phyloP scores from a whole-genome alignment of 805 yeast genomes.

The Hanseniaspora singularis region DNA sequence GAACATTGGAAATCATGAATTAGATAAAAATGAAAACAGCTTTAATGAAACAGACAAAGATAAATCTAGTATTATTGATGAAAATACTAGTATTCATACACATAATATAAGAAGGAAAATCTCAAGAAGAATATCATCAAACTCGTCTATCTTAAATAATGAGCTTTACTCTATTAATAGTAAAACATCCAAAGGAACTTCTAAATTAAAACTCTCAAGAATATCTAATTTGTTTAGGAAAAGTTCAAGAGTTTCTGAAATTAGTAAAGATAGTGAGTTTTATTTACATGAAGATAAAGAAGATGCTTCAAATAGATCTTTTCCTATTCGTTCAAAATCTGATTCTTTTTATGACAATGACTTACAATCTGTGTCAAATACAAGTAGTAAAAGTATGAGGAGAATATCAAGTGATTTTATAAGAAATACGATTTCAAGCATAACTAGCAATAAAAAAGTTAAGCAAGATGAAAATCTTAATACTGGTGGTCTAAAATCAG shows the following conservation, averaged over 20 bases:
- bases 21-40: background rate
- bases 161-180: slow-evolving; percentile 6
- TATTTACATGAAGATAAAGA: too few species aligned
- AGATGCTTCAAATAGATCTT: background rate
- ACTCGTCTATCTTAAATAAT: background rate
- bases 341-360: slow-evolving; percentile 3
- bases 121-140: slow-evolving; percentile 1
- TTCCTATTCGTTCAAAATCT: slow-evolving; percentile 3
- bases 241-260: background rate
- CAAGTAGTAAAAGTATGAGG: background rate
- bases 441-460: background rate
- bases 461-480: too few species aligned
- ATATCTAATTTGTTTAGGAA: slow-evolving; percentile 2
- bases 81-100: background rate
- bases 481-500: too few species aligned
- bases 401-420: slow-evolving; percentile 4
- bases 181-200: background rate
- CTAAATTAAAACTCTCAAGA: slow-evolving; percentile 5
- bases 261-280: background rate
- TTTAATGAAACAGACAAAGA: background rate
- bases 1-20: background rate
- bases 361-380: background rate
- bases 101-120: background rate
- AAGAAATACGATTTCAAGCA: background rate
- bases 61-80: background rate